Evolutionary conservation across 1,284 basidiomycete genomes (phyloP).

Genomic region (Boletus semigastroideus): DNA sequence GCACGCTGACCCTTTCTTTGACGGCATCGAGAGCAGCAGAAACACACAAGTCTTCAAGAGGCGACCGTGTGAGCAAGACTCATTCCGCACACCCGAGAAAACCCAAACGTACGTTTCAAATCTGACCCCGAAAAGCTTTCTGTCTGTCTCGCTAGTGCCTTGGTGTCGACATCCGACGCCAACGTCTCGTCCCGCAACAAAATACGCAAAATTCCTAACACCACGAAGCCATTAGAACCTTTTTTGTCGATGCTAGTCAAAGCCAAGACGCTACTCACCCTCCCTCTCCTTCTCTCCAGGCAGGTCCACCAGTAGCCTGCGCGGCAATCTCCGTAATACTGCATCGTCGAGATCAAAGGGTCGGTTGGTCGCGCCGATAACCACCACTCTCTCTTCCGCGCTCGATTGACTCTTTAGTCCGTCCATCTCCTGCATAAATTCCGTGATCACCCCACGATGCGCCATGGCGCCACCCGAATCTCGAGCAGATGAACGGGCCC

Average conservation of each 20-base stretch:
- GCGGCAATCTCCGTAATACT: constrained; percentile 79
- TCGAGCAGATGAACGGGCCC: constrained; percentile 79
- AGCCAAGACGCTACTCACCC: constrained; percentile 46
- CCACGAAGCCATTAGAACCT: neutral
- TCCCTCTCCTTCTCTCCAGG: constrained; percentile 80
- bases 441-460: constrained; percentile 83
- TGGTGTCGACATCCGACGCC: constrained; percentile 66
- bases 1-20: constrained; percentile 78
- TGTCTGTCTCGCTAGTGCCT: constrained; percentile 68
- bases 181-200: constrained; percentile 76
- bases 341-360: constrained; percentile 86
- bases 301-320: constrained; percentile 81
- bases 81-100: neutral
- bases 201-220: constrained; percentile 79
- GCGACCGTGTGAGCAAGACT: constrained; percentile 16
- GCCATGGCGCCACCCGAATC: constrained; percentile 82
- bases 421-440: constrained; percentile 99
- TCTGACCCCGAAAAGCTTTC: constrained; percentile 92
- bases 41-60: constrained; percentile 76
- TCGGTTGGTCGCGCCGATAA: constrained; percentile 94
- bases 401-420: constrained; percentile 70
- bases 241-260: constrained; percentile 8
- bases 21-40: constrained; percentile 86
- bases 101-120: constrained; percentile 74
- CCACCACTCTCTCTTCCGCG: constrained; percentile 81